Evolutionary conservation across 73 alveolate genomes (phyloP).

Genomic region (Paramecium pentaurelia): DNA sequence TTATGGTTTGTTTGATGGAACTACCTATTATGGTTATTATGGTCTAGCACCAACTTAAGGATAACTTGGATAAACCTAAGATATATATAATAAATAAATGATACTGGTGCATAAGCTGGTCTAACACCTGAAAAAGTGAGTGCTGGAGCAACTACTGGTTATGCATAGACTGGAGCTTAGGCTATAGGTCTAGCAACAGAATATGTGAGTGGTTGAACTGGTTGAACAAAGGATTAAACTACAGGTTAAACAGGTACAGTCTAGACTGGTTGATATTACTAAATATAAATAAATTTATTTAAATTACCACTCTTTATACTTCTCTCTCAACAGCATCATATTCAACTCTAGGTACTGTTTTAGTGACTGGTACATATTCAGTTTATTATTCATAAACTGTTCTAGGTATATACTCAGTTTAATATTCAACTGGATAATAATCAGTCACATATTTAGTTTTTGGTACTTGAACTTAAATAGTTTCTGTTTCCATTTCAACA

Average conservation of each 20-base stretch:
- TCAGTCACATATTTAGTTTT: conserved; percentile 58
- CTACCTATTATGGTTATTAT: not conserved
- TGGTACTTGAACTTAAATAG: conserved; percentile 30
- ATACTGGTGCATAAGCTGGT: conserved; percentile 17
- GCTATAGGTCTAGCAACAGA: conserved; percentile 28
- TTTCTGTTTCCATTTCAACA: conserved; percentile 56
- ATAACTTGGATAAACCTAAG: not conserved
- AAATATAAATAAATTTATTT: not conserved
- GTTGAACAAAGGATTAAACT: not conserved
- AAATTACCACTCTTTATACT: not conserved
- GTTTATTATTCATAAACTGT: conserved; percentile 32
- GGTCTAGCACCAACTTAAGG: not conserved
- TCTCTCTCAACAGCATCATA: conserved; percentile 53
- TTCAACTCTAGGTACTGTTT: conserved; percentile 48
- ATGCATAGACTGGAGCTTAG: not conserved
- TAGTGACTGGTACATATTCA: conserved; percentile 56
- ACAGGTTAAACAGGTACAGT: not conserved
- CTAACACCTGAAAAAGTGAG: not conserved
- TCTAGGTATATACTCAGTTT: conserved; percentile 54
- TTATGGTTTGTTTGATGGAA: not conserved
- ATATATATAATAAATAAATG: not conserved
- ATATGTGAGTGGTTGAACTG: not conserved
- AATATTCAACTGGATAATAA: conserved; percentile 58
- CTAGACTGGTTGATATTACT: not conserved
- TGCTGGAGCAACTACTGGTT: conserved; percentile 22